Evolutionary conservation across 1,139 yeast genomes (phyloP).

Genomic region (Hemisphaericaspora subhashii): DNA sequence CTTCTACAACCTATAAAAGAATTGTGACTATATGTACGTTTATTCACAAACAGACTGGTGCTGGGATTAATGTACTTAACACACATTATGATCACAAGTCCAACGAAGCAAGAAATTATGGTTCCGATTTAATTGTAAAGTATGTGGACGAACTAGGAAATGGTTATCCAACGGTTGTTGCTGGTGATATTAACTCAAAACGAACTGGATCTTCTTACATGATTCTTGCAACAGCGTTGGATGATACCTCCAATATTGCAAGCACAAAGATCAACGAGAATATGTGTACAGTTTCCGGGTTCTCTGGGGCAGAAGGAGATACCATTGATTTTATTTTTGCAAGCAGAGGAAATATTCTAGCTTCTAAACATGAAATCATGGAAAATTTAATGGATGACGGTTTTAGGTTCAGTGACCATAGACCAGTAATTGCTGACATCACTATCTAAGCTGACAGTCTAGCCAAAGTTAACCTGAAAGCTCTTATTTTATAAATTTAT

Average conservation of each 20-base stretch:
- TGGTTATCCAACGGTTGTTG: conserved; percentile 30
- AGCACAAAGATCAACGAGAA: conserved; percentile 23
- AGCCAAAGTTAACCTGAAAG: no score
- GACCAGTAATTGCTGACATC: conserved; percentile 33
- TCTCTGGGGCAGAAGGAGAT: conserved; percentile 22
- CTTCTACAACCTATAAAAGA: conserved; percentile 42
- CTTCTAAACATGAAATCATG: conserved; percentile 28
- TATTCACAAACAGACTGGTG: conserved; percentile 22
- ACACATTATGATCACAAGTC: conserved; percentile 48
- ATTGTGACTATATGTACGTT: conserved; percentile 41
- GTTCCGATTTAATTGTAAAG: conserved; percentile 31
- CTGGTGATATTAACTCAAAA: conserved; percentile 37
- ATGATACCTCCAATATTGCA: conserved; percentile 24
- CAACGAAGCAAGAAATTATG: conserved; percentile 34
- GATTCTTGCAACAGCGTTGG: conserved; percentile 25
- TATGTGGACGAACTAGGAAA: conserved; percentile 29
- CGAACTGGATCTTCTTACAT: conserved; percentile 20
- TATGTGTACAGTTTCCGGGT: conserved; percentile 42
- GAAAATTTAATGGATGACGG: conserved; percentile 25
- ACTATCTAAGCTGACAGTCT: background rate
- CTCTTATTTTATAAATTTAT: no score
- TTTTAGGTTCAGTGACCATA: conserved; percentile 42
- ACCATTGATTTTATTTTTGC: conserved; percentile 32
- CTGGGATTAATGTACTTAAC: conserved; percentile 35
- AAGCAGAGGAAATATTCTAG: background rate